Evolutionary conservation across 2,329 filamentous ascomycete species (phyloP).

Genomic region (Pseudocercospora vitis): DNA sequence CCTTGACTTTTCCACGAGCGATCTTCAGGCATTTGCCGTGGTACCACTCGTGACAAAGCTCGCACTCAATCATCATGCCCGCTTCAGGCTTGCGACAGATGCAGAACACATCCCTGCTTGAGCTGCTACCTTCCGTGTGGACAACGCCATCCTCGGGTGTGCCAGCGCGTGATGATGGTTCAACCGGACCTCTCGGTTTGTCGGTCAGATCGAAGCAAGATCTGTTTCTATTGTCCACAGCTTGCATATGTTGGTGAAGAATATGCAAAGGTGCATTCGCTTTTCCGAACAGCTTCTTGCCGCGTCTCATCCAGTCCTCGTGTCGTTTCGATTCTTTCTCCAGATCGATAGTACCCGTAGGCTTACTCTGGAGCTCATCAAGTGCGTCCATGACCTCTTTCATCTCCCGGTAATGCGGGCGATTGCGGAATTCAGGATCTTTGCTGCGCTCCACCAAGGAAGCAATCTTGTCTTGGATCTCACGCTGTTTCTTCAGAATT

Average conservation of each 20-base stretch:
- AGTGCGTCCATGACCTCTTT: conserved; percentile 83
- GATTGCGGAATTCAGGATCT: conserved; percentile 70
- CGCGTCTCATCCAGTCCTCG: conserved; percentile 98
- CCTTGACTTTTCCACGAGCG: conserved; percentile 93
- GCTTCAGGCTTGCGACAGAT: conserved; percentile 92
- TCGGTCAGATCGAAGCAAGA: conserved; percentile 91
- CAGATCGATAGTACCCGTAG: conserved; percentile 83
- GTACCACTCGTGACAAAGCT: conserved; percentile 98
- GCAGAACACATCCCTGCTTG: conserved; percentile 82
- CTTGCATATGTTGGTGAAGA: conserved; percentile 88
- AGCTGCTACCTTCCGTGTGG: conserved; percentile 49
- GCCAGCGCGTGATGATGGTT: conserved; percentile 84
- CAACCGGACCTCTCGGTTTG: conserved; percentile 83
- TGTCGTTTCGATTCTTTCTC: conserved; percentile 93
- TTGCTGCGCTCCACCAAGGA: conserved; percentile 77
- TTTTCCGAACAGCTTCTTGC: conserved; percentile 97
- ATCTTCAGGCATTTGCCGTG: conserved; percentile 98
- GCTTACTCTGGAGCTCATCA: conserved; percentile 88
- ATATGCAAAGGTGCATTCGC: conserved; percentile 97
- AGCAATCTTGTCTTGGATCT: conserved; percentile 85
- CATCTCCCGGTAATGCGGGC: conserved; percentile 88
- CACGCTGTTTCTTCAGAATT: conserved; percentile 91
- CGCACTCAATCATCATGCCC: conserved; percentile 99
- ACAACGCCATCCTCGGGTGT: conserved; percentile 50
- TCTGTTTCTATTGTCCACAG: conserved; percentile 83